Evolutionary conservation across 2,329 filamentous ascomycete genomes (phyloP).

Genomic region (Aspergillus tanneri): DNA sequence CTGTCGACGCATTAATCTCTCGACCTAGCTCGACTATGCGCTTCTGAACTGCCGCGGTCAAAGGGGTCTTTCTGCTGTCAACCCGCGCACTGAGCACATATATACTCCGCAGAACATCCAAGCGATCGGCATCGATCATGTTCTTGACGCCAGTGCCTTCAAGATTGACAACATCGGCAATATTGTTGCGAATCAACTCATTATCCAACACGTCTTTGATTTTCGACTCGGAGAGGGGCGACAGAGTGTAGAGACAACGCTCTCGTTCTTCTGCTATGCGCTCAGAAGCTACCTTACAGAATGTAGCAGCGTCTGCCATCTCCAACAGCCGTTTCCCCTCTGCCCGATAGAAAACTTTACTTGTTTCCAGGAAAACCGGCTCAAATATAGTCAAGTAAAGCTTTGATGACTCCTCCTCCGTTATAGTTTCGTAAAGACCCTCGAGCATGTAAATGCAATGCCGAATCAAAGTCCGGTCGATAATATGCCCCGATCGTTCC

Average conservation of each 20-base stretch:
- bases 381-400: constrained; percentile 85
- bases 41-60: constrained; percentile 69
- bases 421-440: constrained; percentile 75
- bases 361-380: constrained; percentile 69
- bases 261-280: constrained; percentile 78
- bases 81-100: constrained; percentile 78
- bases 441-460: constrained; percentile 89
- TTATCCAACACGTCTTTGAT: constrained; percentile 76
- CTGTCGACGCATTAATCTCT: constrained; percentile 71
- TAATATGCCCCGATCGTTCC: constrained; percentile 85
- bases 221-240: constrained; percentile 67
- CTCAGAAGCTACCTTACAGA: constrained; percentile 72
- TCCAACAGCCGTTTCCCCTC: constrained; percentile 75
- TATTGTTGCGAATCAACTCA: constrained; percentile 73
- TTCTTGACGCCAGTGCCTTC: constrained; percentile 78
- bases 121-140: constrained; percentile 88
- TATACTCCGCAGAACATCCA: constrained; percentile 74
- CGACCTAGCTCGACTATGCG: constrained; percentile 76
- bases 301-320: constrained; percentile 76
- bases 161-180: constrained; percentile 78
- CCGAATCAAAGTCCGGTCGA: constrained; percentile 78
- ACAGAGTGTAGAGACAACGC: constrained; percentile 79
- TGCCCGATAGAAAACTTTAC: constrained; percentile 68
- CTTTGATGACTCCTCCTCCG: constrained; percentile 74
- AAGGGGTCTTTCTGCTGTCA: constrained; percentile 67